These are phyloP conservation scores for Gynostemma pentaphyllum DNA, from an alignment of 306 rosid species.

Conservation along the genomic window DNA sequence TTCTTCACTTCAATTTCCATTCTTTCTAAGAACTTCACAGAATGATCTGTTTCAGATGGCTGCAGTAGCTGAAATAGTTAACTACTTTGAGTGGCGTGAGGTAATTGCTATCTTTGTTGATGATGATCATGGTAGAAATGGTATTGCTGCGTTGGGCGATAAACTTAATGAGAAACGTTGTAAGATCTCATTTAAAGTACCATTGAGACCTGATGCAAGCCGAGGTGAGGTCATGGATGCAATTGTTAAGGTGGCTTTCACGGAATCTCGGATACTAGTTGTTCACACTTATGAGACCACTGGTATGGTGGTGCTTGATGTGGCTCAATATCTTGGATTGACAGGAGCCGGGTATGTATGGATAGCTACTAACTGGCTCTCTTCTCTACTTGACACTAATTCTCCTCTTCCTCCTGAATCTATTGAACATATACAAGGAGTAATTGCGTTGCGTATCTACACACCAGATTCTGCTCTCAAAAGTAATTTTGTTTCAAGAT, in stretches of 20 bases:
- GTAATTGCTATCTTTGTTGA: conserved; percentile 76
- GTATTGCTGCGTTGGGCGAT: conserved; percentile 59
- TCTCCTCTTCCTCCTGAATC: conserved; percentile 28
- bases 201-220: conserved; percentile 39
- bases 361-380: conserved; percentile 71
- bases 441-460: conserved; percentile 52
- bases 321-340: conserved; percentile 72
- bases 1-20: conserved; percentile 85
- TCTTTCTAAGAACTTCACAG: conserved; percentile 58
- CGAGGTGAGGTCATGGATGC: conserved; percentile 41
- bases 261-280: conserved; percentile 73
- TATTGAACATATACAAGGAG: conserved; percentile 59
- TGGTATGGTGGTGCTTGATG: conserved; percentile 38
- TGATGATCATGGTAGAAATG: conserved; percentile 89
- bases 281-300: conserved; percentile 34
- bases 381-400: conserved; percentile 42
- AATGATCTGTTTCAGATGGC: conserved; percentile 75
- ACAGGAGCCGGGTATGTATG: conserved; percentile 81
- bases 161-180: conserved; percentile 71
- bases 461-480: conserved; percentile 59
- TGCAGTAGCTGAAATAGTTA: conserved; percentile 70
- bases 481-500: conserved; percentile 54
- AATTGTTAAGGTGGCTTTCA: conserved; percentile 67
- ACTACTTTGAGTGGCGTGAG: conserved; percentile 66
- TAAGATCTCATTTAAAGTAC: conserved; percentile 73